Base-by-base conservation (phyloP, 2,329 filamentous ascomycete genomes). In the Arthrobotrys megalospora region DNA sequence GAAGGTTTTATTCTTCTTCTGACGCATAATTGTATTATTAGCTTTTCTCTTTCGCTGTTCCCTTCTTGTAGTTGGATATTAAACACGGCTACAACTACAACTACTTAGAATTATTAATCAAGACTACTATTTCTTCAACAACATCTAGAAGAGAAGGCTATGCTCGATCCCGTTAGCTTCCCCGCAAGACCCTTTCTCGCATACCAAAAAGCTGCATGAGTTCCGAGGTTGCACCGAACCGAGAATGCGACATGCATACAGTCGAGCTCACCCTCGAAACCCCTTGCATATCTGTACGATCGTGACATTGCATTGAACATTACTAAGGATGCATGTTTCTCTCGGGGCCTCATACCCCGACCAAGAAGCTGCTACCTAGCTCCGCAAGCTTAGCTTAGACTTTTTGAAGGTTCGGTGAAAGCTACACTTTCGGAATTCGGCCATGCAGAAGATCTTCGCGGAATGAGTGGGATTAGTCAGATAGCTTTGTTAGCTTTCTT, bases 201-300 rank as follows among this genome's bases (percentile, higher is more conserved):
- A 41, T 41, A 41, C 52, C 52, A 41, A 24, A 36, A 6, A 16
- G 16, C 14, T 58, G 32, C 52, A 34, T 53, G 50, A 28, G 24
- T 28, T 58, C 34, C 55, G 36, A 60, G 16, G 55, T 60, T 60
- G 55, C 55, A 60, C 55, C 55, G 55, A 60, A 6, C 34, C 55
- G 55, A 58, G 52, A 58, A 58, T 58, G 52, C 32, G 52, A 60
- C 36, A 60, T 60, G 7, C 48, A 14, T 12, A 6, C 8, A 32
- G 50, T 53, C 55, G 55, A 60, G 55, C 55, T 60, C 36, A 28
- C 8, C 16, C 55, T 45, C 41, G 12, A 60, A 28, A 43, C 55
- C 55, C 36, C 55, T 60, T 60, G 55, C 55, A 60, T 60, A 24
- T n/a, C n/a, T 43, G 58, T 28, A 36, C 36, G 19, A 45, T 28